Evolutionary conservation across 768 basidiomycete genomes (phyloP).

Genomic region (Hypsizygus marmoreus): DNA sequence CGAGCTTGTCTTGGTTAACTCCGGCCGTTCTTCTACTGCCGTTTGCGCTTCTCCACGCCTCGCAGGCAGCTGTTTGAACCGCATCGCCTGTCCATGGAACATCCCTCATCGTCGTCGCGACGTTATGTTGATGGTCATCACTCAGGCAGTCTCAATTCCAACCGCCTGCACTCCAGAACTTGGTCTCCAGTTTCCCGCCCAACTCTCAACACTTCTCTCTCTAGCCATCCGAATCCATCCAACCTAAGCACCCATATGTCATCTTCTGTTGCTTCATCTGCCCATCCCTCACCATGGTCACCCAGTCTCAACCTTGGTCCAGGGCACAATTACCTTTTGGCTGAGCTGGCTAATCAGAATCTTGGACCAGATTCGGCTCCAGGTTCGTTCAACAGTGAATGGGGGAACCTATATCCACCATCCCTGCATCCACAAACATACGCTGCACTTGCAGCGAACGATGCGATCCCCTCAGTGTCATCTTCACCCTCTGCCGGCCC

Average conservation of each 20-base stretch:
- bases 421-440: conserved; percentile 64
- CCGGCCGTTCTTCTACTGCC: conserved; percentile 9
- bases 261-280: conserved; percentile 32
- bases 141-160: conserved; percentile 32
- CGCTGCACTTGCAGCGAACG: conserved; percentile 61
- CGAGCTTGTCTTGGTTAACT: not conserved
- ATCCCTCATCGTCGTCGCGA: conserved; percentile 29
- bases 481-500: conserved; percentile 29
- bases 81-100: conserved; percentile 18
- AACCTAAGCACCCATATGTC: conserved; percentile 30
- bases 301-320: conserved; percentile 29
- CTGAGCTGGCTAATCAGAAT: conserved; percentile 15
- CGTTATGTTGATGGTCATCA: conserved; percentile 26
- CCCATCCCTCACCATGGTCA: conserved; percentile 37
- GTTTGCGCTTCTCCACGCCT: conserved; percentile 5
- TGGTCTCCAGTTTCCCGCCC: conserved; percentile 32
- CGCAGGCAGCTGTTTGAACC: conserved; percentile 2
- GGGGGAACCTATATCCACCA: conserved; percentile 61
- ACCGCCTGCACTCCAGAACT: conserved; percentile 15
- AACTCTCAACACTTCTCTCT: conserved; percentile 36
- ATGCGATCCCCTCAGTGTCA: conserved; percentile 46
- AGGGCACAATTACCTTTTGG: conserved; percentile 16
- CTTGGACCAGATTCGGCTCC: conserved; percentile 11
- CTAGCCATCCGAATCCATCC: conserved; percentile 23
- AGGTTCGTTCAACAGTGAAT: conserved; percentile 38